Evolutionary conservation across 352 stramenopile genomes (phyloP), one percentile per base, ranked within the genome.

Genomic region (Phytophthora citrophthora): DNA sequence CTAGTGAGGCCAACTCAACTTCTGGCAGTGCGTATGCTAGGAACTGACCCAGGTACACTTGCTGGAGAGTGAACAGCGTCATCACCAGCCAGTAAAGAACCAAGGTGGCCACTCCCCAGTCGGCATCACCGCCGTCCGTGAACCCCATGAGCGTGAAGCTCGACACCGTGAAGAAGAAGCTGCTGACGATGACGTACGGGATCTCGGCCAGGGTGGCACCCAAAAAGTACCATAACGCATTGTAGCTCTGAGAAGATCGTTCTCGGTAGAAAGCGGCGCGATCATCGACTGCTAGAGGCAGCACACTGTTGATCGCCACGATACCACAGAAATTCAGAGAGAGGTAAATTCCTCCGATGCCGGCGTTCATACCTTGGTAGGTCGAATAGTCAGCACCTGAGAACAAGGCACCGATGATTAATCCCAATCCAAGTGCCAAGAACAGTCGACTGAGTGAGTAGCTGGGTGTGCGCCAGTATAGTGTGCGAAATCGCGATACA

Each of bases 241-340:
- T 72, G 62, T 98, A 98, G 65, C 92, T 96, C 48, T 90, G 61
- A 4, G 84, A 78, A 18, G 83, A 71, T 57, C 88, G 76, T 44
- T 83, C 75, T 20, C 75, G 75, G 41, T 83, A 81, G 58, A 89
- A 98, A 56, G 87, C 83, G 12, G 82, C 83, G 74, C 78, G 46
- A 88, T 65, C 85, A 57, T 98, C 85, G 3, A 88, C 66, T 69
- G 97, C 97, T 4, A 97, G 56, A 20, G 85, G 75, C 13, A 96
- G 32, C 5, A 89, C 77, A 1, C 65, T 84, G 44, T 69, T 72
- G 43, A 59, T 84, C 58, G 20, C 78, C 55, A 90, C 81, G 15
- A 90, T 71, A 29, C 69, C 67, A 24, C 88, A 72, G 48, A 95
- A 96, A 27, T 86, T 27, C 8, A 88, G 81, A 2, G 77, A 76